Evolutionary conservation across 2,329 filamentous ascomycete species (phyloP).

Genomic region (Remersonia thermophila): DNA sequence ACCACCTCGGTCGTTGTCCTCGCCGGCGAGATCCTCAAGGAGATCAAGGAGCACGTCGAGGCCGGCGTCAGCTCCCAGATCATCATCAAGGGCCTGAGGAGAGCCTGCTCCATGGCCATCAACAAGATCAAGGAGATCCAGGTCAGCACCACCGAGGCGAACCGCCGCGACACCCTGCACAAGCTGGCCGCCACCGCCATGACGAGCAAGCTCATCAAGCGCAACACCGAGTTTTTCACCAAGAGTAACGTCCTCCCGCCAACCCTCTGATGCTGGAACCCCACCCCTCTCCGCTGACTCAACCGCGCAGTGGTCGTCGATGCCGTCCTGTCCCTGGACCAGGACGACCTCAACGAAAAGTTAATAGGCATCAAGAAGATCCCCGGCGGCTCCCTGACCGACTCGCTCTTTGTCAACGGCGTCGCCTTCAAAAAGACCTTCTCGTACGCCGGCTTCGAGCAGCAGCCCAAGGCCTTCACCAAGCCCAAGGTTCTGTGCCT

Average conservation of each 20-base stretch:
- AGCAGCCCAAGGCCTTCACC: slow-evolving; percentile 91
- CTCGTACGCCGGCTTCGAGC: slow-evolving; percentile 96
- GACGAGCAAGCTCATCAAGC: slow-evolving; percentile 98
- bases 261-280: no score
- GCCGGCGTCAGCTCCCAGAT: slow-evolving; percentile 94
- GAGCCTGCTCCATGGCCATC: slow-evolving; percentile 78
- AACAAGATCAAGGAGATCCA: slow-evolving; percentile 99
- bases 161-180: slow-evolving; percentile 73
- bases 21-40: slow-evolving; percentile 95
- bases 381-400: slow-evolving; percentile 86
- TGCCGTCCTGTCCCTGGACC: slow-evolving; percentile 86
- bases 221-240: slow-evolving; percentile 93
- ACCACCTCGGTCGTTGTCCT: slow-evolving; percentile 95
- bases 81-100: slow-evolving; percentile 90
- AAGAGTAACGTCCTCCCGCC: slow-evolving; percentile 57
- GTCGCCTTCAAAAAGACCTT: slow-evolving; percentile 99
- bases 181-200: slow-evolving; percentile 93
- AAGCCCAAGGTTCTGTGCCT: slow-evolving; percentile 94
- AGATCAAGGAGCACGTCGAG: slow-evolving; percentile 91
- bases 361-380: slow-evolving; percentile 98
- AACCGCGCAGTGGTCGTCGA: slow-evolving; percentile 99
- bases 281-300: no score
- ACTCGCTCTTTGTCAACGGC: slow-evolving; percentile 92
- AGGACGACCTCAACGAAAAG: slow-evolving; percentile 94
- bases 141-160: slow-evolving; percentile 68